phyloP scores from a whole-genome alignment of 2,329 filamentous ascomycete species.

The Diaporthe aspalathi region DNA sequence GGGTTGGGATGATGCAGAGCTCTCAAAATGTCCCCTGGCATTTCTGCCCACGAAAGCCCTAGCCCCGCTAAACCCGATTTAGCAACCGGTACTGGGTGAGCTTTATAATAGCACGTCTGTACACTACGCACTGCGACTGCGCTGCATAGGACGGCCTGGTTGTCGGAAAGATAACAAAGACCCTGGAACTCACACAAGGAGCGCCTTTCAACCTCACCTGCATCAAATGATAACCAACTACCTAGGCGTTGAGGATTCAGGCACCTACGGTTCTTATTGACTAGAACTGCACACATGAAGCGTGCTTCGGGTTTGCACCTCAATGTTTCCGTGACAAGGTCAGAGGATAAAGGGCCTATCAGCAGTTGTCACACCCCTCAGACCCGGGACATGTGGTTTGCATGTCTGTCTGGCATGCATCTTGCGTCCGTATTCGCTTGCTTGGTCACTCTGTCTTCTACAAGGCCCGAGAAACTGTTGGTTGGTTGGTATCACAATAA shows the following conservation, averaged over 20 bases:
- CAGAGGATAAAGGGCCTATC: neutral
- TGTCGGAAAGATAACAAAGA: constrained; percentile 27
- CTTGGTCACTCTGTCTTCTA: constrained; percentile 21
- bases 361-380: neutral
- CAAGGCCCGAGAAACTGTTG: constrained; percentile 5
- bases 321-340: neutral
- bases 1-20: constrained; percentile 32
- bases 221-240: neutral
- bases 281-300: neutral
- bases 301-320: too few relatives aligned
- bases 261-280: neutral
- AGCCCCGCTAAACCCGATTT: constrained; percentile 53
- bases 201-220: neutral
- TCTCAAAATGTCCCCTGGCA: constrained; percentile 37
- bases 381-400: neutral
- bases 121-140: too few relatives aligned
- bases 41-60: constrained; percentile 40
- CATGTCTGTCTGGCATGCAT: neutral
- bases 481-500: constrained; percentile 45
- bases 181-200: neutral
- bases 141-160: neutral
- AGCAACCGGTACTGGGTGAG: constrained; percentile 49
- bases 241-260: neutral
- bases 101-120: neutral
- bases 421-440: neutral